These are phyloP conservation scores for Thinopyrum elongatum DNA, from an alignment of 176 grass and related monocot genomes.

Conservation along the genomic window DNA sequence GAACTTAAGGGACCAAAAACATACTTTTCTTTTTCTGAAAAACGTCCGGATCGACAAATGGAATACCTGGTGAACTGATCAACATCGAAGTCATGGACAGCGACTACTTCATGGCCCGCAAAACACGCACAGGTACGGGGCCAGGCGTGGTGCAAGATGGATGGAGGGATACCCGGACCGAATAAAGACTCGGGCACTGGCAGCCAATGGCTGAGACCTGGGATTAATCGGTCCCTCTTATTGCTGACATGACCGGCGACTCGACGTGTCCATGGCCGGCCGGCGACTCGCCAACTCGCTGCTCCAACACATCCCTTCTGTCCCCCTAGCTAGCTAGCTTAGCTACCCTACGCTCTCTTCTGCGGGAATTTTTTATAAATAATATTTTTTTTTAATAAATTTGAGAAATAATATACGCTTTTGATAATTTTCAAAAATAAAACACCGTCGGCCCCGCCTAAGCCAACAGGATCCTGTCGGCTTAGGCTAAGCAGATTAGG, in stretches of 20 bases:
- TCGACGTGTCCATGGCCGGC: conserved; percentile 20
- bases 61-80: neutral
- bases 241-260: conserved; percentile 1
- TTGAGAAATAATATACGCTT: no score
- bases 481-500: no score
- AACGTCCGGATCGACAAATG: neutral
- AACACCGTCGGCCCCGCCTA: no score
- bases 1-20: no score
- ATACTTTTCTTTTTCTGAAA: no score
- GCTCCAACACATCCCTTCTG: conserved; percentile 16
- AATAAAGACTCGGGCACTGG: neutral
- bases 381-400: no score
- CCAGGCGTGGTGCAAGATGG: neutral
- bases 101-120: neutral
- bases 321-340: conserved; percentile 1
- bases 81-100: neutral
- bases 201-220: neutral
- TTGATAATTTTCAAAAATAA: no score
- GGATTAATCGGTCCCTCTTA: neutral
- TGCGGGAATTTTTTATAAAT: no score
- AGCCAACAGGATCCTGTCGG: no score
- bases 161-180: neutral
- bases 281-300: conserved; percentile 27
- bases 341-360: neutral
- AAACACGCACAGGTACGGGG: neutral